These are phyloP conservation scores for Poa pratensis DNA, from an alignment of 176 grass and related monocot genomes.

Conservation along the genomic window DNA sequence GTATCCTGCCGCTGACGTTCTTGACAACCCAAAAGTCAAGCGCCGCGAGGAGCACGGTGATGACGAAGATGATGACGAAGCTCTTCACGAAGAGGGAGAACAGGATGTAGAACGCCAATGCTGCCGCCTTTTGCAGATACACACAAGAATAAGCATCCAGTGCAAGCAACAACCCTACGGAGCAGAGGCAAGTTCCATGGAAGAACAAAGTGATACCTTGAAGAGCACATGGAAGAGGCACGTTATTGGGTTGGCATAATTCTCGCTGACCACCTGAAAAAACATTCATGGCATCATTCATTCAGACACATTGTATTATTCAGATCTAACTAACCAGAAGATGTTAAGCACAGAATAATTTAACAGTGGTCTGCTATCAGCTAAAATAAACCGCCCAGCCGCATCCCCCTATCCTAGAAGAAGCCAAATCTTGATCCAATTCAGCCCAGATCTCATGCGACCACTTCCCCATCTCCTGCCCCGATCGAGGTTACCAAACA, in stretches of 20 bases:
- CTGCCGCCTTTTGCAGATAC: conserved; percentile 58
- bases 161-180: neutral
- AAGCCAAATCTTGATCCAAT: conserved; percentile 20
- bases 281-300: neutral
- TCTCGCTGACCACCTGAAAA: conserved; percentile 70
- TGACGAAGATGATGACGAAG: conserved; percentile 98
- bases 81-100: conserved; percentile 88
- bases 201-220: conserved; percentile 57
- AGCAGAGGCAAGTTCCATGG: neutral
- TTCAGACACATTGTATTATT: neutral
- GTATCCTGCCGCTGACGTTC: conserved; percentile 90
- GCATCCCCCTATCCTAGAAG: neutral
- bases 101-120: conserved; percentile 86
- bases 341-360: conserved; percentile 2
- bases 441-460: conserved; percentile 36
- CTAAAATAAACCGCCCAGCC: neutral
- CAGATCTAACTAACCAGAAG: conserved; percentile 29
- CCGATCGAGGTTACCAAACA: neutral
- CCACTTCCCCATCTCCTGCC: neutral
- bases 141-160: conserved; percentile 35
- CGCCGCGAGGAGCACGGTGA: conserved; percentile 91
- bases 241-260: conserved; percentile 87
- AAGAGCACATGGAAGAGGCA: conserved; percentile 98
- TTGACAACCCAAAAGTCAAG: conserved; percentile 99
- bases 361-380: neutral